These are phyloP conservation scores for Saccharomyces jurei DNA, from an alignment of 805 yeast species.

Conservation along the genomic window DNA sequence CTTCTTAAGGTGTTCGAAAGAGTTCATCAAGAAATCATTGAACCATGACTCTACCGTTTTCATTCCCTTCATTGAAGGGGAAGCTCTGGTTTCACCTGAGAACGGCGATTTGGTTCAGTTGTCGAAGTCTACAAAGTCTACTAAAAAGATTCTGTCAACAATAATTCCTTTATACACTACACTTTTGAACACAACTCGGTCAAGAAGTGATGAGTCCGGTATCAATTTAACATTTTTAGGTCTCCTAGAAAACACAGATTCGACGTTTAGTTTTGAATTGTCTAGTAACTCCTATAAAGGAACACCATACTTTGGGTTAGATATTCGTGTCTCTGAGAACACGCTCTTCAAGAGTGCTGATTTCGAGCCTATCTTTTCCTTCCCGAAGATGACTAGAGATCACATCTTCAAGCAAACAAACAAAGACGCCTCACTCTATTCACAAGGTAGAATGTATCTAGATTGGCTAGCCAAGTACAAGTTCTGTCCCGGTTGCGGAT, in stretches of 20 bases:
- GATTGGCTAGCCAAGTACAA: constrained; percentile 75
- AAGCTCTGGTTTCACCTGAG: constrained; percentile 16
- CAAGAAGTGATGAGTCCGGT: constrained; percentile 11
- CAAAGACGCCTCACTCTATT: constrained; percentile 55
- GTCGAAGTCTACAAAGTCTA: neutral
- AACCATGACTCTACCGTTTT: constrained; percentile 39
- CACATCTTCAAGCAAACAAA: constrained; percentile 18
- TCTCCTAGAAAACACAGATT: constrained; percentile 2
- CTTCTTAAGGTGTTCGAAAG: constrained; percentile 44
- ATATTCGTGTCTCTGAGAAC: constrained; percentile 28
- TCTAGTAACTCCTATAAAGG: constrained; percentile 44
- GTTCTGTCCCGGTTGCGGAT: constrained; percentile 85
- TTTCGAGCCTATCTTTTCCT: constrained; percentile 5
- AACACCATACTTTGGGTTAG: constrained; percentile 57
- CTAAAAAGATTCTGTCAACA: constrained; percentile 1
- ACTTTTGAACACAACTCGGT: constrained; percentile 9
- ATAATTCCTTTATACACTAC: neutral
- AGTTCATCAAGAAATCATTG: constrained; percentile 39
- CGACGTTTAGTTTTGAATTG: neutral
- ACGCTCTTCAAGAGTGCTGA: constrained; percentile 5
- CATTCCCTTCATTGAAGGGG: constrained; percentile 29
- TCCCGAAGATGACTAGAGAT: constrained; percentile 1
- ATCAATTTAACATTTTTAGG: constrained; percentile 22
- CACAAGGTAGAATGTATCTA: constrained; percentile 75
- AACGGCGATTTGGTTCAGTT: neutral